These are phyloP conservation scores for Phialophora tarda DNA, from an alignment of 2,329 filamentous ascomycete genomes.

Conservation along the genomic window DNA sequence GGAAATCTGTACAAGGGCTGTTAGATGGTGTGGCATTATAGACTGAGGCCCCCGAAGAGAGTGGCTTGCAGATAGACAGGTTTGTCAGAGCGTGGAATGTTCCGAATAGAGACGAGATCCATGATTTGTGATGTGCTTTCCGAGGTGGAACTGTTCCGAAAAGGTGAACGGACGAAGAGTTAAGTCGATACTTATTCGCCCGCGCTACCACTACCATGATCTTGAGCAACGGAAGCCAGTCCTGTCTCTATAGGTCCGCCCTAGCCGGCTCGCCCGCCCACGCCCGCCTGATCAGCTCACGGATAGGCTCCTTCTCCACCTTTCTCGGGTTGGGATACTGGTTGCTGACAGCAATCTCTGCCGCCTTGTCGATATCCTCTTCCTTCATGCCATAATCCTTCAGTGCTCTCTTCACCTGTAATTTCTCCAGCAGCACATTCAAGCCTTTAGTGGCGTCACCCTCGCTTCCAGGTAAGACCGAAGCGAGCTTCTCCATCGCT, in stretches of 20 bases:
- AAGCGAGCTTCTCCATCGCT: conserved; percentile 60
- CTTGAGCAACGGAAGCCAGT: neutral
- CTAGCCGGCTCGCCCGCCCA: conserved; percentile 60
- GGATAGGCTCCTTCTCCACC: conserved; percentile 58
- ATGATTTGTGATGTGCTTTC: neutral
- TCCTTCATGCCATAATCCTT: conserved; percentile 65
- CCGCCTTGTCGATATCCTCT: conserved; percentile 64
- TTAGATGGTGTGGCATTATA: neutral
- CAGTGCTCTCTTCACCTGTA: conserved; percentile 60
- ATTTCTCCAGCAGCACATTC: conserved; percentile 60
- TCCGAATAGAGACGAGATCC: neutral
- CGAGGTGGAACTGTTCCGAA: neutral
- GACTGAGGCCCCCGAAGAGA: neutral
- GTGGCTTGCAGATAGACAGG: neutral
- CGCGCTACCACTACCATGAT: neutral
- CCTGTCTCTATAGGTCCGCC: conserved; percentile 30
- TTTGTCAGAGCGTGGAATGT: neutral
- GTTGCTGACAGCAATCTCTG: conserved; percentile 63
- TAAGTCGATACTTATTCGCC: neutral
- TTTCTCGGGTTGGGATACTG: conserved; percentile 65
- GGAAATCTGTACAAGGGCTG: neutral
- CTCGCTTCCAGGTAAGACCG: conserved; percentile 60
- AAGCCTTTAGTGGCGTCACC: conserved; percentile 64
- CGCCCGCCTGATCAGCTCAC: conserved; percentile 64
- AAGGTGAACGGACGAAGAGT: neutral